Evolutionary conservation across 371 early-diverging fungal genomes (phyloP), one percentile per base, ranked within the genome.

Genomic region (Mucor racemosus): DNA sequence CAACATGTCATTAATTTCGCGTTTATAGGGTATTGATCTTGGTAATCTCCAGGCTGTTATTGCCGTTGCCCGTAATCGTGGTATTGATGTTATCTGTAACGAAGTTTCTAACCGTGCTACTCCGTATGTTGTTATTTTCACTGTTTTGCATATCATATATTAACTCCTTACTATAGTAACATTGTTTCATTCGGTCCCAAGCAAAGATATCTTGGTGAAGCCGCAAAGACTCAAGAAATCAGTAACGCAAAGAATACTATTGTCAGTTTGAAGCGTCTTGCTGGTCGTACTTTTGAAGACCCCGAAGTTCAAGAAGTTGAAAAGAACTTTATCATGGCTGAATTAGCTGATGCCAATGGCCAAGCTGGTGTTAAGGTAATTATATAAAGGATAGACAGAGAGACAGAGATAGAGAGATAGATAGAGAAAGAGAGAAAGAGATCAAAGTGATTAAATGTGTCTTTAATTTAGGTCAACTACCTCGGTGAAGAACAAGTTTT

Each of bases 221-320:
- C 92, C 64, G 98, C 97, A 55, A 97, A 97, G 86, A 97, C 94
- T 36, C 91, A 91, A 84, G 95, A 96, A 86, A 86, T 95, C 75
- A 91, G 90, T 79, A 96, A 97, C 88, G 97, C 96, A 74, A 94
- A 95, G 81, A 96, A 96, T 85, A 99, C 99, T 66, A 89, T 99
- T 65, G 86, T 87, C 64, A 90, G 92, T 54, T 82, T 98, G 76
- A 99, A 99, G 88, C 95, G 99, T 75, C 82, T 99, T 60, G 88
- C 94, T 59, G 99, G 99, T 54, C 92, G 98, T 67, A 92, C 94
- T 65, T 90, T 88, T 75, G 78, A 82, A 26, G 99, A 99, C 76
- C 89, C 90, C 60, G 98, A 98, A 68, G 83, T 97, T 67, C 87
- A 87, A 72, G 89, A 88, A 72, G 68, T 90, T 54, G 99, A 97